Percentiles rank a stretch among this genome's conserved stretches.
These are phyloP conservation scores for Candida suzukii DNA, from an alignment of 805 yeast species.

Conservation along the genomic window DNA sequence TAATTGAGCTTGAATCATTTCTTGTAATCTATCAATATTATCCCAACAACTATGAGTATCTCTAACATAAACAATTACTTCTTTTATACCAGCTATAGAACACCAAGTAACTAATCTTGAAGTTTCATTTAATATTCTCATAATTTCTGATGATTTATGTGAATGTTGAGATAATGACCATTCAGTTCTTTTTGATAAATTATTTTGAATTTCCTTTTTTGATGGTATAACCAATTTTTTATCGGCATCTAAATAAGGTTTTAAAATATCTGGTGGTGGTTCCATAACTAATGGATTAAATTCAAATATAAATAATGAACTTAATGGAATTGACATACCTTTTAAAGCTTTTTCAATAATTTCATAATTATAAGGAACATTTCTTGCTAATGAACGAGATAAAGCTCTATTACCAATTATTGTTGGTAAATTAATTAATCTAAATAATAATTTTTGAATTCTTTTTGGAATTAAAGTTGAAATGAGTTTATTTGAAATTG, in stretches of 20 bases:
- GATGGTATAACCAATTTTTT: conserved; percentile 32
- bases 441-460: background rate
- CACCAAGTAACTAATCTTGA: conserved; percentile 27
- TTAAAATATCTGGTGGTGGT: conserved; percentile 37
- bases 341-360: conserved; percentile 9
- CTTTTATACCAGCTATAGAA: conserved; percentile 15
- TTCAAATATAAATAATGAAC: conserved; percentile 27
- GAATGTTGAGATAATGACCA: conserved; percentile 31
- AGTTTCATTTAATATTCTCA: conserved; percentile 30
- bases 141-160: conserved; percentile 34
- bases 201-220: conserved; percentile 26
- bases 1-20: conserved; percentile 22
- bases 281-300: conserved; percentile 20
- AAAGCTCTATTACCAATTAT: conserved; percentile 8
- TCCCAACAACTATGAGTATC: conserved; percentile 23
- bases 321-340: conserved; percentile 20
- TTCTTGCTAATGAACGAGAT: conserved; percentile 12
- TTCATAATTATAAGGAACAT: conserved; percentile 14
- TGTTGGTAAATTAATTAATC: conserved; percentile 7
- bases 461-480: background rate
- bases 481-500: background rate
- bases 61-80: conserved; percentile 20
- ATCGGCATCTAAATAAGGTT: conserved; percentile 35
- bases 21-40: conserved; percentile 14
- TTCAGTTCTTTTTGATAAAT: conserved; percentile 27